Evolutionary conservation across 192 early-diverging fungal species (phyloP).

Genomic region (Podila epicladia): DNA sequence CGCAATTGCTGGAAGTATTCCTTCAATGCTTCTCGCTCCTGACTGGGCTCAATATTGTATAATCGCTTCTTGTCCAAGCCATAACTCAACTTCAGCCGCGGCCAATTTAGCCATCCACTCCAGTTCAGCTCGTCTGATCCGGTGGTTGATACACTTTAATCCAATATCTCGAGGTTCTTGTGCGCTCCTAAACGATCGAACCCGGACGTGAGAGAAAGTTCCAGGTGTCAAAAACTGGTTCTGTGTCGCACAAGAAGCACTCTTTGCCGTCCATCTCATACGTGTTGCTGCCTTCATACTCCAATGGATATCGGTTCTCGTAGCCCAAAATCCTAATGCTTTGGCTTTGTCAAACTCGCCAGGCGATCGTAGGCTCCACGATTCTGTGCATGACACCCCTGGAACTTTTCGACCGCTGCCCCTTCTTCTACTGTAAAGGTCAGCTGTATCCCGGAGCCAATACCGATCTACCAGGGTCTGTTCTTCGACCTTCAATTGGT

Average conservation of each 20-base stretch:
- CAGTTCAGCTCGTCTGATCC: conserved; percentile 1
- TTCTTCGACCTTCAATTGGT: not conserved
- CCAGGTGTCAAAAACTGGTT: not conserved
- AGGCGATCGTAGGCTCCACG: not conserved
- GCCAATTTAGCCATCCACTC: conserved; percentile 7
- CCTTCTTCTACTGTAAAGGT: too few species aligned
- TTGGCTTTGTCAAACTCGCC: not conserved
- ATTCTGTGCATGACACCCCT: too few species aligned
- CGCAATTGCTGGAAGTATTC: not conserved
- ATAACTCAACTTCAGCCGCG: not conserved
- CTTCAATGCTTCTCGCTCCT: not conserved
- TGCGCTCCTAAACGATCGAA: not conserved
- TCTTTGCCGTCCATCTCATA: not conserved
- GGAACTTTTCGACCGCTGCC: too few species aligned
- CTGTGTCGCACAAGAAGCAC: not conserved
- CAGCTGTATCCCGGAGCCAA: too few species aligned
- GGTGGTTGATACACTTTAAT: conserved; percentile 5
- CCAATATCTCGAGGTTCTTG: conserved; percentile 10
- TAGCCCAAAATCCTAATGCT: not conserved
- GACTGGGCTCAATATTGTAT: not conserved
- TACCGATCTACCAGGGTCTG: not conserved
- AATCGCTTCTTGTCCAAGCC: conserved; percentile 5
- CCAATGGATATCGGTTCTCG: not conserved
- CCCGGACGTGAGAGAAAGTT: not conserved
- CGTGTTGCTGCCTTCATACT: not conserved